Percentiles rank a stretch among this genome's conserved stretches.
phyloP scores from a whole-genome alignment of 2,329 filamentous ascomycete genomes.

The Fusarium multiceps region DNA sequence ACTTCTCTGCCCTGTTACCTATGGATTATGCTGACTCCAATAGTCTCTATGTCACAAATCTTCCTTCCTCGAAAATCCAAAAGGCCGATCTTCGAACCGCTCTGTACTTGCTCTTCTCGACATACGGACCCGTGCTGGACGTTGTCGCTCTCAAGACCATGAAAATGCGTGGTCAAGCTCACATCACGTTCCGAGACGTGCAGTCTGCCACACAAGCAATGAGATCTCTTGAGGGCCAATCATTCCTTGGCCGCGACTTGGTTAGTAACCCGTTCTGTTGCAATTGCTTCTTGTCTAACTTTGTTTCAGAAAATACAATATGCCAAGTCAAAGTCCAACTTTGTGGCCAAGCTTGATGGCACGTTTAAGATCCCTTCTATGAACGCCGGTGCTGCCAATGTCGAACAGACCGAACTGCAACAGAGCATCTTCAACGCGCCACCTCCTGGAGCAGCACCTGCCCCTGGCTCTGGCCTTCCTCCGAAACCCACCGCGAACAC shows the following conservation, averaged over 20 bases:
- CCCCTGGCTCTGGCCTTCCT: slow-evolving; percentile 54
- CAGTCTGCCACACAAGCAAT: slow-evolving; percentile 95
- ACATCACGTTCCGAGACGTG: slow-evolving; percentile 89
- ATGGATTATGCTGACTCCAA: slow-evolving; percentile 8
- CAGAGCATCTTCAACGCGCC: slow-evolving; percentile 83
- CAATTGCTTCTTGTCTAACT: slow-evolving; percentile 8
- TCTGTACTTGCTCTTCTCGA: slow-evolving; percentile 93
- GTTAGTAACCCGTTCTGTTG: slow-evolving; percentile 63
- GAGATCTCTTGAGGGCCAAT: slow-evolving; percentile 85
- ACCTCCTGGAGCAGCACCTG: slow-evolving; percentile 61
- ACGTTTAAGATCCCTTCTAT: slow-evolving; percentile 79
- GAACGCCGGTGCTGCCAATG: slow-evolving; percentile 60
- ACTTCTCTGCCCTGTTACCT: slow-evolving; percentile 15
- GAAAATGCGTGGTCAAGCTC: slow-evolving; percentile 96
- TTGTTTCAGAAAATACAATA: slow-evolving; percentile 84
- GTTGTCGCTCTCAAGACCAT: slow-evolving; percentile 88
- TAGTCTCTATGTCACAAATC: slow-evolving; percentile 89
- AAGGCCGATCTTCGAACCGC: slow-evolving; percentile 88
- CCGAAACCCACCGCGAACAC: slow-evolving; percentile 61
- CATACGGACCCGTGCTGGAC: slow-evolving; percentile 92
- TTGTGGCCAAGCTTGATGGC: slow-evolving; percentile 90
- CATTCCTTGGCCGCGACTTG: slow-evolving; percentile 86
- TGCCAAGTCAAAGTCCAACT: slow-evolving; percentile 88
- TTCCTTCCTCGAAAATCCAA: slow-evolving; percentile 86
- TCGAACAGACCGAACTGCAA: slow-evolving; percentile 78